Percentiles rank a stretch among this genome's conserved stretches.
Evolutionary conservation across 805 yeast genomes (phyloP).

Genomic region (Sporopachydermia lactativora): DNA sequence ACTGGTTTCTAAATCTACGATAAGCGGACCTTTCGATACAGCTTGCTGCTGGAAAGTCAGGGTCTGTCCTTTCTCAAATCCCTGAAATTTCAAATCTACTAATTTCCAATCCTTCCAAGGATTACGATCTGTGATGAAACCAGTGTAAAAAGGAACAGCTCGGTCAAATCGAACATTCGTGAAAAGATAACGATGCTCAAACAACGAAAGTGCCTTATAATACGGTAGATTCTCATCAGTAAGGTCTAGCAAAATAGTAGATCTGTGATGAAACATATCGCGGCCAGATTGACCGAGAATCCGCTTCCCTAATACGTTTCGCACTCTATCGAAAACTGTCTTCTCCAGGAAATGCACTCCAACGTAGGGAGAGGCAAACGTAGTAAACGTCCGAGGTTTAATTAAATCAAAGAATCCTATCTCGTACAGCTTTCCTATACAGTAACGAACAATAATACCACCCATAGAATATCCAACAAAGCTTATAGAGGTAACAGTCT

Average conservation of each 20-base stretch:
- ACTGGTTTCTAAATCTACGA: background rate
- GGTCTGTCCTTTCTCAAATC: constrained; percentile 26
- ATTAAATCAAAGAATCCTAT: constrained; percentile 38
- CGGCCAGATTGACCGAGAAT: constrained; percentile 55
- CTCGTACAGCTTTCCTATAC: constrained; percentile 51
- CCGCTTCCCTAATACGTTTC: constrained; percentile 40
- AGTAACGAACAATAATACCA: constrained; percentile 70
- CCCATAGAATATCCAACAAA: constrained; percentile 83
- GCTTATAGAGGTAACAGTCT: constrained; percentile 45
- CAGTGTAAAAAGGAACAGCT: constrained; percentile 77
- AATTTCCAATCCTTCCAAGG: constrained; percentile 54
- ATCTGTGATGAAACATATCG: constrained; percentile 50
- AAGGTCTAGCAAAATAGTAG: constrained; percentile 34
- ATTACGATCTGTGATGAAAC: constrained; percentile 57
- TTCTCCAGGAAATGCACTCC: constrained; percentile 37
- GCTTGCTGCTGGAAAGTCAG: background rate
- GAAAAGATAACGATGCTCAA: constrained; percentile 42
- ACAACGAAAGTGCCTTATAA: constrained; percentile 38
- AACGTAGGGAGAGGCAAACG: constrained; percentile 73
- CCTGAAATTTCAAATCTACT: constrained; percentile 17
- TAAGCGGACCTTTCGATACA: background rate
- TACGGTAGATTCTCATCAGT: constrained; percentile 36
- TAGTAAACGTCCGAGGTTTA: constrained; percentile 47
- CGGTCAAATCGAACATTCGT: constrained; percentile 77
- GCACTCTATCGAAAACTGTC: constrained; percentile 16